Conservation (phyloP, 352 stramenopile genomes). For the Pythium scleroteichum region DNA sequence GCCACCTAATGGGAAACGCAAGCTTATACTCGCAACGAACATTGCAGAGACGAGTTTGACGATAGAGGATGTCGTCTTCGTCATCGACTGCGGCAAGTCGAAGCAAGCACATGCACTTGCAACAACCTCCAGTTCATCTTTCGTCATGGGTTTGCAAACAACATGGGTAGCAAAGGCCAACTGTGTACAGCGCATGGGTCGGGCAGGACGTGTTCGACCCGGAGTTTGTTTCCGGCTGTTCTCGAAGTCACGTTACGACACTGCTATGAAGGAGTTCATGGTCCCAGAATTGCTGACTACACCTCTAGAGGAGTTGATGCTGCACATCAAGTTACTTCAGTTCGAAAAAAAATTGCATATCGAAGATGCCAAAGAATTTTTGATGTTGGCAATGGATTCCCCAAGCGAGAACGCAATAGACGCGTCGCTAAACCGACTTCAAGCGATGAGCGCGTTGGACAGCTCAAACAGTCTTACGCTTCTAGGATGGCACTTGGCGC, state of each 20-base stretch:
- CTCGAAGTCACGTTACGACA: constrained; percentile 60
- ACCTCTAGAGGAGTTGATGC: constrained; percentile 68
- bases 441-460: constrained; percentile 74
- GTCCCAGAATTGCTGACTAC: constrained; percentile 71
- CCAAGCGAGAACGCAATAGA: constrained; percentile 90
- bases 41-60: constrained; percentile 97
- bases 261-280: constrained; percentile 76
- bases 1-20: constrained; percentile 58
- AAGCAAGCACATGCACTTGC: constrained; percentile 75
- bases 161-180: constrained; percentile 87
- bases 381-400: constrained; percentile 92
- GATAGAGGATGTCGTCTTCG: constrained; percentile 94
- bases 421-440: constrained; percentile 87
- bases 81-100: constrained; percentile 84
- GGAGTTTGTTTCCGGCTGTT: constrained; percentile 93
- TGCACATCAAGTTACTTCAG: constrained; percentile 78
- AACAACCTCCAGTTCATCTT: constrained; percentile 69
- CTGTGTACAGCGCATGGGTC: constrained; percentile 89
- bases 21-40: constrained; percentile 92
- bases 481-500: constrained; percentile 72
- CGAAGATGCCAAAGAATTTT: constrained; percentile 77
- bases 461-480: constrained; percentile 43
- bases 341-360: constrained; percentile 79
- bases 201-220: constrained; percentile 91
- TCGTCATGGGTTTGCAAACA: constrained; percentile 89